phyloP scores from a whole-genome alignment of 2,329 filamentous ascomycete genomes.

The Plenodomus tracheiphilus region DNA sequence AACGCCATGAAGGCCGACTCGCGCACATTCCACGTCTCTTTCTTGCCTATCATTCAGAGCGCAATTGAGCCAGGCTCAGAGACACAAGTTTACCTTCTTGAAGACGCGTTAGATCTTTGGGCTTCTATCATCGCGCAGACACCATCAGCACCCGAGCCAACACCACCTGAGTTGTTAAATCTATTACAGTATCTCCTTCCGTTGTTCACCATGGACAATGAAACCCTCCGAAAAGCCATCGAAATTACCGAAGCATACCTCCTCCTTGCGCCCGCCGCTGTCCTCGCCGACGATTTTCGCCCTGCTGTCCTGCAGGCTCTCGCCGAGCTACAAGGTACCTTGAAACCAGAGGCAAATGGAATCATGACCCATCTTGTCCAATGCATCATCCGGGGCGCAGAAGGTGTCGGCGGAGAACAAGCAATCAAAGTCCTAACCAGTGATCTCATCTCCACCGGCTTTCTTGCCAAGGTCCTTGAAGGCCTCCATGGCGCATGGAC shows the following conservation, averaged over 20 bases:
- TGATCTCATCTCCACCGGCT: constrained; percentile 61
- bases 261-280: constrained; percentile 51
- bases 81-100: constrained; percentile 72
- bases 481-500: constrained; percentile 46
- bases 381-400: constrained; percentile 54
- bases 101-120: constrained; percentile 93
- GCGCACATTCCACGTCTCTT: constrained; percentile 74
- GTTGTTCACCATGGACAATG: constrained; percentile 53
- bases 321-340: constrained; percentile 48
- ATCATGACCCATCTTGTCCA: constrained; percentile 53
- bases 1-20: constrained; percentile 80
- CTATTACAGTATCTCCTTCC: constrained; percentile 51
- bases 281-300: constrained; percentile 50
- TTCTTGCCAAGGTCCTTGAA: constrained; percentile 58
- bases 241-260: constrained; percentile 56
- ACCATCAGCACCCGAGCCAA: constrained; percentile 46
- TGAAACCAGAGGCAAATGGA: constrained; percentile 54
- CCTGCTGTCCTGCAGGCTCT: constrained; percentile 45
- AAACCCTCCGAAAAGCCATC: constrained; percentile 52
- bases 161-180: constrained; percentile 47
- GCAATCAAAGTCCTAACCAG: constrained; percentile 54
- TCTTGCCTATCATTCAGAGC: constrained; percentile 80
- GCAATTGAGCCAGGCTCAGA: constrained; percentile 74
- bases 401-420: constrained; percentile 56
- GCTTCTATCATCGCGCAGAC: constrained; percentile 70